Conservation (phyloP, 768 basidiomycete genomes). For the Tylopilus felleus region DNA sequence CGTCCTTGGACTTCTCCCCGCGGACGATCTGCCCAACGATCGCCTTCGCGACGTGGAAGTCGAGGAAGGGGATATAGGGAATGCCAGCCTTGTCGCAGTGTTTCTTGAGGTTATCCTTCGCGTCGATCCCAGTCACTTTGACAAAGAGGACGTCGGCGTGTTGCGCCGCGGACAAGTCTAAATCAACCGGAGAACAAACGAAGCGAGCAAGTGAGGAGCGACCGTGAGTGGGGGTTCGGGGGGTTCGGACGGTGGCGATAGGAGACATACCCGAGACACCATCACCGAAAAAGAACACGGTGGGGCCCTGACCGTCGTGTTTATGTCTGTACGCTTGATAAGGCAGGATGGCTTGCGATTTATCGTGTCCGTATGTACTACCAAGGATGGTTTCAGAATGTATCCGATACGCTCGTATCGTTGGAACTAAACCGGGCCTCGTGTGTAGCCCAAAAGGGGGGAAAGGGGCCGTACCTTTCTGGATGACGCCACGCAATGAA, state of each 20-base stretch:
- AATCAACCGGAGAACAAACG: too few species aligned
- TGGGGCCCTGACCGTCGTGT: conserved; percentile 43
- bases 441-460: not conserved
- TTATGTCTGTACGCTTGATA: conserved; percentile 52
- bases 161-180: conserved; percentile 88
- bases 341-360: conserved; percentile 90
- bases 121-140: conserved; percentile 71
- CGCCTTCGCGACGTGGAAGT: conserved; percentile 61
- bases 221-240: not conserved
- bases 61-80: conserved; percentile 70
- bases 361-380: conserved; percentile 90
- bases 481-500: conserved; percentile 87
- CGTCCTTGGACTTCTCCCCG: conserved; percentile 43
- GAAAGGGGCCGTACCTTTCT: conserved; percentile 54
- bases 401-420: not conserved
- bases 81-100: conserved; percentile 82
- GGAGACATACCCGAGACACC: conserved; percentile 79
- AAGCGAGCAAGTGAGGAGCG: not conserved
- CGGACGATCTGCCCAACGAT: conserved; percentile 67
- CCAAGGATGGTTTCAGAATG: not conserved
- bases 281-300: conserved; percentile 95
- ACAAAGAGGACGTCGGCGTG: conserved; percentile 96
- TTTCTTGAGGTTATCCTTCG: conserved; percentile 74
- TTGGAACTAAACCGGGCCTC: not conserved
- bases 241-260: not conserved